phyloP scores from a whole-genome alignment of 495 filamentous ascomycete species.

The Talaromyces proteolyticus region DNA sequence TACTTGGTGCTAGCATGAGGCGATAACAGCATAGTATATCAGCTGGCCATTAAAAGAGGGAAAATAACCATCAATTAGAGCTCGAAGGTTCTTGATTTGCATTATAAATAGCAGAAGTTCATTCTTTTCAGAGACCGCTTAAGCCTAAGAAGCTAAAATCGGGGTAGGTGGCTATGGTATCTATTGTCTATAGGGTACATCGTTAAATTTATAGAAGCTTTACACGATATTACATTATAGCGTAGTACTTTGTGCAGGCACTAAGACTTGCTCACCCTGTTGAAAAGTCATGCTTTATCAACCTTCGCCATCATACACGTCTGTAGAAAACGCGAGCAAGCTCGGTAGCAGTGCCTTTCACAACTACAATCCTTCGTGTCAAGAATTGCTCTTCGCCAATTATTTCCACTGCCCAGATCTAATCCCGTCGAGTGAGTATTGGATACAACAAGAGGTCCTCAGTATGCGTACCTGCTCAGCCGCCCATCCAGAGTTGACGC shows the following conservation, averaged over 20 bases:
- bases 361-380: background rate
- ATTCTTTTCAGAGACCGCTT: background rate
- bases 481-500: background rate
- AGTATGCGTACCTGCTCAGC: background rate
- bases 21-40: no score
- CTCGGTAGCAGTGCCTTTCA: background rate
- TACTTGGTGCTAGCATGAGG: no score
- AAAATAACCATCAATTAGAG: background rate
- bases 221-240: background rate
- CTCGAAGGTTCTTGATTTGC: background rate
- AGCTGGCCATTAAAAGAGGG: no score
- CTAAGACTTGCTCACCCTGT: background rate
- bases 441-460: background rate
- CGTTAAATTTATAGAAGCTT: background rate
- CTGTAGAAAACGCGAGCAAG: background rate
- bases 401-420: background rate
- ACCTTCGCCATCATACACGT: background rate
- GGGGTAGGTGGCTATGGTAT: background rate
- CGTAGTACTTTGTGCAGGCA: background rate
- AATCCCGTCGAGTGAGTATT: background rate
- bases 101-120: background rate
- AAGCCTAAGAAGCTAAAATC: no score
- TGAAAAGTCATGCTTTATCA: background rate
- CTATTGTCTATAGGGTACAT: no score
- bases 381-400: background rate